These are phyloP conservation scores for Populus simonii DNA, from an alignment of 345 rosid genomes.

Conservation along the genomic window DNA sequence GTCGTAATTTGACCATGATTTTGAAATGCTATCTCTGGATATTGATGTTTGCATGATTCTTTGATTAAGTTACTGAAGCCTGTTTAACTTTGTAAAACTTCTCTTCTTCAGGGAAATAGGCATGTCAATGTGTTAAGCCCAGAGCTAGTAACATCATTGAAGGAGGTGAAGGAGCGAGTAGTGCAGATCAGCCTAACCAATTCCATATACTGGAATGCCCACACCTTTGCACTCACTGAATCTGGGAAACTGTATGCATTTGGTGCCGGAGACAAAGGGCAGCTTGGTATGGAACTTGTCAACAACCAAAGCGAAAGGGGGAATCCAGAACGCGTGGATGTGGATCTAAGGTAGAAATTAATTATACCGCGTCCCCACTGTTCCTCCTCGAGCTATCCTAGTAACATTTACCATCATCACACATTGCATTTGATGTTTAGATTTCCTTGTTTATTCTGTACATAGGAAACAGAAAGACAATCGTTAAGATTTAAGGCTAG, in stretches of 20 bases:
- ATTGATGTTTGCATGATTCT: neutral
- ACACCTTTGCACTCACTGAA: slow-evolving; percentile 85
- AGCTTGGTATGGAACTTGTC: slow-evolving; percentile 70
- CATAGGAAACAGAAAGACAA: slow-evolving; percentile 43
- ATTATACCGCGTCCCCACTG: neutral
- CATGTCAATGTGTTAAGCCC: slow-evolving; percentile 70
- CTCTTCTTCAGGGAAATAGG: slow-evolving; percentile 48
- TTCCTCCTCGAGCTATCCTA: slow-evolving; percentile 5
- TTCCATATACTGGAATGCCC: slow-evolving; percentile 73
- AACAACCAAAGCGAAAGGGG: slow-evolving; percentile 72
- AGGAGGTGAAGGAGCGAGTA: slow-evolving; percentile 65
- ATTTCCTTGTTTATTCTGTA: slow-evolving; percentile 43
- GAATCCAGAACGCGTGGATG: slow-evolving; percentile 61
- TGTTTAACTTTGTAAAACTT: neutral
- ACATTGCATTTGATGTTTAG: slow-evolving; percentile 38
- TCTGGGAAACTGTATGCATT: slow-evolving; percentile 81
- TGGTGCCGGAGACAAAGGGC: slow-evolving; percentile 94
- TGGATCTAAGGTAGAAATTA: slow-evolving; percentile 58
- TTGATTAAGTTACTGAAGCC: neutral
- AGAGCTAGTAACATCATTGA: slow-evolving; percentile 61
- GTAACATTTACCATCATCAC: slow-evolving; percentile 3
- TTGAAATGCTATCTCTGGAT: neutral
- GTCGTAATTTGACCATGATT: neutral
- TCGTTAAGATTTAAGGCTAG: slow-evolving; percentile 45
- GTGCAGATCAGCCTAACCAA: slow-evolving; percentile 92